Base-by-base conservation (phyloP, 108 stramenopile species). In the Fragilaria radians region DNA sequence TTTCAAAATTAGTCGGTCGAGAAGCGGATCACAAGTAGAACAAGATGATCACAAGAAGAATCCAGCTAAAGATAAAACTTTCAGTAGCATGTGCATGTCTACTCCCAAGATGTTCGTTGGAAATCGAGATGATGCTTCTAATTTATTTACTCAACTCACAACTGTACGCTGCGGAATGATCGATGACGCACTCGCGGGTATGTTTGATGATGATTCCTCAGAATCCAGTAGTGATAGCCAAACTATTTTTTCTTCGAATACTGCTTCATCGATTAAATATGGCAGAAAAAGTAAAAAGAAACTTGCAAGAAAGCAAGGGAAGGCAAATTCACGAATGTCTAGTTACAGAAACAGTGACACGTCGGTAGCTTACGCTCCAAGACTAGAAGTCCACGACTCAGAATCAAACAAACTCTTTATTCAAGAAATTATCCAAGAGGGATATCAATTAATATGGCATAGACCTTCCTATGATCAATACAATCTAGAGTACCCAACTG, bases 381-480 rank as follows among this genome's bases (percentile, higher is more conserved):
- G 47, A 25, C 56, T 46, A 21, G 54, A 56, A 17, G 23, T 27
- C 2, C 54, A 42, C 30, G 32, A 21, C 50, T 51, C 19, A 22
- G 26, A 62, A 21, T 65, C 65, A 33, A 42, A 61, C 52, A 54
- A 72, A 22, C 46, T 29, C 4, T 72, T 72, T 34, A 36, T 72
- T 33, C 24, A 52, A 3, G 72, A 68, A 32, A 46, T 65, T 4
- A 32, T 22, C 9, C 18, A 22, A 4, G 59, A 59, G 28, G 73
- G 73, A 2, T 56, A 54, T 57, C 34, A 45, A 17, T 51, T 74
- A 46, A 46, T 68, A 3, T 74, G 73, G 73, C 73, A 74, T 25
- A 57, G 59, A 27, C 67, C 68, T 31, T 46, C 52, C 0, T 30
- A 32, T 5, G 21, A 26, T 1, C 45, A 51, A 32, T 57, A 59